Conservation (phyloP, 2,329 filamentous ascomycete genomes). For the Ophiostoma tasmaniense region DNA sequence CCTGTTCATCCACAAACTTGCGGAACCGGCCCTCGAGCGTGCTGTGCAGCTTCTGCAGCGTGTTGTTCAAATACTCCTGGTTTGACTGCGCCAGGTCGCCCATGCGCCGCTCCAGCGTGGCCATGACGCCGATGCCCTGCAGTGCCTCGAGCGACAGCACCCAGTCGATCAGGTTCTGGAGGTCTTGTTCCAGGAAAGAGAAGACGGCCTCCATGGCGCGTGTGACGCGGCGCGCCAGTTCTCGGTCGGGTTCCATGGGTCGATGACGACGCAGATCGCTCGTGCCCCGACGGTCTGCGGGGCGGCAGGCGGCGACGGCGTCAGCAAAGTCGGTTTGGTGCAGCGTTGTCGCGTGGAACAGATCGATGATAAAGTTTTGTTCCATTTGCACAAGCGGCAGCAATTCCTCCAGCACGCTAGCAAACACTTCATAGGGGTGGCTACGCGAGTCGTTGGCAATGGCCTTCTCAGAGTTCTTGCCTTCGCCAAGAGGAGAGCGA, state of each 20-base stretch:
- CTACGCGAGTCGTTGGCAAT: constrained; percentile 48
- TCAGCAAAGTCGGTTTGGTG: constrained; percentile 78
- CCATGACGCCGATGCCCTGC: constrained; percentile 85
- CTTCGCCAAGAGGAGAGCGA: constrained; percentile 57
- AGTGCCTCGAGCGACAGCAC: constrained; percentile 70
- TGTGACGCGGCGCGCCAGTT: constrained; percentile 75
- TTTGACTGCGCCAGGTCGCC: constrained; percentile 77
- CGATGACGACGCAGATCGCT: constrained; percentile 66
- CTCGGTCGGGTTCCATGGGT: constrained; percentile 80
- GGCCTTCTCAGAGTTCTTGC: background rate
- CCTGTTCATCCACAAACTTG: constrained; percentile 89
- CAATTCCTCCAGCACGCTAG: constrained; percentile 70
- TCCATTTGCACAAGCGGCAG: constrained; percentile 80
- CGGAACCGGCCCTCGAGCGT: constrained; percentile 67
- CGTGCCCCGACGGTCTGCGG: constrained; percentile 59
- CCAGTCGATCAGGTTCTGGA: constrained; percentile 78
- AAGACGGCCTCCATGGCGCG: constrained; percentile 85
- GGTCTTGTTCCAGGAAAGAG: constrained; percentile 67
- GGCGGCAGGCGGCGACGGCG: constrained; percentile 56
- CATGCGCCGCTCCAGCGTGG: constrained; percentile 69
- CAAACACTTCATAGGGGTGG: constrained; percentile 73
- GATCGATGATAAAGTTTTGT: constrained; percentile 94
- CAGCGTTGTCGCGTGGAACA: constrained; percentile 88
- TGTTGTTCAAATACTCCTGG: constrained; percentile 76
- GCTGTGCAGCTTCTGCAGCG: constrained; percentile 71